These are phyloP conservation scores for Serendipita indica DNA, from an alignment of 768 basidiomycete species.

Conservation along the genomic window DNA sequence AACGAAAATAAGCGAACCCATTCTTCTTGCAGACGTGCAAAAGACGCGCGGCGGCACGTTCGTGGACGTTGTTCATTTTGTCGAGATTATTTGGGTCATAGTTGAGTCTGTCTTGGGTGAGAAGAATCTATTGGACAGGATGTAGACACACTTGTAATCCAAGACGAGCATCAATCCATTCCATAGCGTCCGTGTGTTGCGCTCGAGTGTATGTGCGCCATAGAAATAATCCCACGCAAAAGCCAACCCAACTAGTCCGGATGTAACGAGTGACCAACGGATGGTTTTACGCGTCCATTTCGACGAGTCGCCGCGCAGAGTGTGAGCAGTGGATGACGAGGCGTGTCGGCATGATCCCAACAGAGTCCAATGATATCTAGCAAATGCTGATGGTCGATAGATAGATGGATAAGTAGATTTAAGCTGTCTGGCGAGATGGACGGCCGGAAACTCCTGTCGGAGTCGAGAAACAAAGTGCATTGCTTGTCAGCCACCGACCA, in stretches of 20 bases:
- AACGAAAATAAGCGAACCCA: constrained; percentile 33
- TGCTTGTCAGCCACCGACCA: too few relatives aligned
- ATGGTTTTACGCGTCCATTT: too few relatives aligned
- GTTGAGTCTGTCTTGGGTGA: background rate
- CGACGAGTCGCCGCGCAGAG: too few relatives aligned
- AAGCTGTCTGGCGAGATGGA: too few relatives aligned
- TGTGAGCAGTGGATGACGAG: too few relatives aligned
- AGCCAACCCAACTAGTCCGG: background rate
- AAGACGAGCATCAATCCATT: background rate
- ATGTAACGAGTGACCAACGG: background rate
- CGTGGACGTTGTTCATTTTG: constrained; percentile 64
- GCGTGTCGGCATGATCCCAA: too few relatives aligned
- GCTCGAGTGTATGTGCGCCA: background rate
- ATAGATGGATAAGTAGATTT: too few relatives aligned
- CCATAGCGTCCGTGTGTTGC: background rate
- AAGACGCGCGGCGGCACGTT: constrained; percentile 67
- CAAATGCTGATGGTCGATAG: too few relatives aligned
- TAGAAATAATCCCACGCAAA: constrained; percentile 7
- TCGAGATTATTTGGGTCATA: constrained; percentile 21
- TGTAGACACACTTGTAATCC: constrained; percentile 1
- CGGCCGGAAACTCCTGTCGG: too few relatives aligned
- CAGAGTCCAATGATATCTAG: too few relatives aligned
- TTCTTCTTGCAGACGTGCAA: constrained; percentile 65
- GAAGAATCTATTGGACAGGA: background rate
- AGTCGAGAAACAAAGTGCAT: too few relatives aligned